Evolutionary conservation across 2,329 filamentous ascomycete genomes (phyloP).

Genomic region (Raffaelea arxii): DNA sequence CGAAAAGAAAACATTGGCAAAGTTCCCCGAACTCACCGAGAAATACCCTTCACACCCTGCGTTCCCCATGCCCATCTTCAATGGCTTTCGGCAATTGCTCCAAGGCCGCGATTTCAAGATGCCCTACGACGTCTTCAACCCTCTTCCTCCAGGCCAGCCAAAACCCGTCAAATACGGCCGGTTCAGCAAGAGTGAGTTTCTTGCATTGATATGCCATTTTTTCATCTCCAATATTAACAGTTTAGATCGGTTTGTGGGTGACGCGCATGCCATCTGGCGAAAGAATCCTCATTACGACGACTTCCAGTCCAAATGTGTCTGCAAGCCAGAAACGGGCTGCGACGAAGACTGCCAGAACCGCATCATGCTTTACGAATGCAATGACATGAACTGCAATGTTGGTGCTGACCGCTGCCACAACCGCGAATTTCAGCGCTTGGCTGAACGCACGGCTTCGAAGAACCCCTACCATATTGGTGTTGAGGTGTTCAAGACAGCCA

Average conservation of each 20-base stretch:
- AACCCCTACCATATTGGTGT: conserved; percentile 84
- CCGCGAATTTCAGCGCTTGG: conserved; percentile 74
- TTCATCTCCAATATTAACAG: background rate
- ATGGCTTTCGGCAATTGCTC: conserved; percentile 60
- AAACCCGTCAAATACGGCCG: conserved; percentile 92
- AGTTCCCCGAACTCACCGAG: conserved; percentile 35
- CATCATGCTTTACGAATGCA: conserved; percentile 96
- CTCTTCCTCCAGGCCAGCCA: conserved; percentile 73
- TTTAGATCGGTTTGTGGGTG: conserved; percentile 80
- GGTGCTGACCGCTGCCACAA: conserved; percentile 70
- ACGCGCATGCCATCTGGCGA: conserved; percentile 72
- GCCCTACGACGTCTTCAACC: conserved; percentile 83
- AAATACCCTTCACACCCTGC: conserved; percentile 41
- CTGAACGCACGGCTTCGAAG: conserved; percentile 52
- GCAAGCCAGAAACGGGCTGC: conserved; percentile 68
- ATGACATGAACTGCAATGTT: conserved; percentile 77
- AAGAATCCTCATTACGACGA: conserved; percentile 66
- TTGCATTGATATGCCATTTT: background rate
- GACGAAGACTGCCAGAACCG: conserved; percentile 87
- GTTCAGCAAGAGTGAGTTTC: conserved; percentile 71
- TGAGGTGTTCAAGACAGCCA: conserved; percentile 82
- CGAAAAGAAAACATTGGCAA: conserved; percentile 42
- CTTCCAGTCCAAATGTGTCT: conserved; percentile 69
- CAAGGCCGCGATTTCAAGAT: conserved; percentile 75
- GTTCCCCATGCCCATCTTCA: conserved; percentile 71